A percentile compares a stretch with the other conserved stretches of the same genome.
Evolutionary conservation across 306 rosid genomes (phyloP).

Genomic region (Inga leiocalycina): DNA sequence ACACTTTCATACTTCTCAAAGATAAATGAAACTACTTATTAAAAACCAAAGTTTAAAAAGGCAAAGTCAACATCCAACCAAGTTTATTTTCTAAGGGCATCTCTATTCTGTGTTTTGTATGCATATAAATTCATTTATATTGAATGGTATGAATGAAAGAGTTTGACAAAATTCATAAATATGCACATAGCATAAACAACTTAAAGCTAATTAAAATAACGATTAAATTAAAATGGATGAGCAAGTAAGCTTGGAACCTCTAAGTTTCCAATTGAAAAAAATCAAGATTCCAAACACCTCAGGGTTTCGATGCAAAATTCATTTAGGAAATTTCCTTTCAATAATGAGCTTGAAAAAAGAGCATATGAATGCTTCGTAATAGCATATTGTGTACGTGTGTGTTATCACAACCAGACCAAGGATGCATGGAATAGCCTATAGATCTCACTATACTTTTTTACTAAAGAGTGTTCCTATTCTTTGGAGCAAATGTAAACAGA

Average conservation of each 20-base stretch:
- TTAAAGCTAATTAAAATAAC: background rate
- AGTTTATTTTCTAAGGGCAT: conserved; percentile 8
- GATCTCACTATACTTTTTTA: conserved; percentile 4
- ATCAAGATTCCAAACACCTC: background rate
- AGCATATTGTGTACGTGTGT: conserved; percentile 10
- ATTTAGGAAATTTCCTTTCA: background rate
- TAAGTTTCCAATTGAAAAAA: conserved; percentile 1
- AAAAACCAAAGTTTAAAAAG: background rate
- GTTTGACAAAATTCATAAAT: background rate
- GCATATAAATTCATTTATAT: background rate
- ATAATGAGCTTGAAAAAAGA: conserved; percentile 15
- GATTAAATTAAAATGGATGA: background rate
- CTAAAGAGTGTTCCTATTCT: background rate
- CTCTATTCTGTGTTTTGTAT: background rate
- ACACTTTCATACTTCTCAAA: background rate
- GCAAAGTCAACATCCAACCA: background rate
- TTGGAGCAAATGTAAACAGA: conserved; percentile 5
- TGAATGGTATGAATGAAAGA: background rate
- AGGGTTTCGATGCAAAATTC: background rate
- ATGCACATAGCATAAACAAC: background rate
- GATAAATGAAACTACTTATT: conserved; percentile 1
- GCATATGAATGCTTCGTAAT: background rate
- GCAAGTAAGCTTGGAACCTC: conserved; percentile 3
- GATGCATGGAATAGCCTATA: conserved; percentile 1
- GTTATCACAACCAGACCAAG: background rate